Evolutionary conservation across 192 early-diverging fungal species (phyloP), one percentile per base, ranked within the genome.

Genomic region (Spizellomyces punctatus): DNA sequence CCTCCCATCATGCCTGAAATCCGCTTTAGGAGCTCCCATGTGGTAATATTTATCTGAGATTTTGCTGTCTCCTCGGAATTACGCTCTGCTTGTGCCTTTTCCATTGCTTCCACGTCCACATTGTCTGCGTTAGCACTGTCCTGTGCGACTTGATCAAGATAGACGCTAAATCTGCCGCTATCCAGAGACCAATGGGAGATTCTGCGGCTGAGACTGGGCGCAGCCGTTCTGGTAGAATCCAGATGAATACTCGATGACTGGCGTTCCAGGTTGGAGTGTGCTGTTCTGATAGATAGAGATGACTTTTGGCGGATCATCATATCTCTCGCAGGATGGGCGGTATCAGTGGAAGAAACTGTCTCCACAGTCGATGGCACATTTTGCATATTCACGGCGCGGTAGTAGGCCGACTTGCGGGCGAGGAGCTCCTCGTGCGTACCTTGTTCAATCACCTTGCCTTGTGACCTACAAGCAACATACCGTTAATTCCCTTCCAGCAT

Each of bases 381-480:
- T 22, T 56, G 54, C 54, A 7, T 22, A 19, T 56, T n/a, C 22
- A 22, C 54, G 22, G 54, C 54, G n/a, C 86, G 55, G 46, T 83
- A 86, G 69, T 86, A 86, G 14, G 75, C 43, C 21, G 62, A 43
- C 17, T 76, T 60, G n/a, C 54, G 10, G 8, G 19, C 72, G 21
- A 92, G 56, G 19, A 92, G 76, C 60, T 92, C 84, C 41, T 75
- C 46, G 75, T 92, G 90, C 12, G 89, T 82, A 36, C 89, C 89
- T 8, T 80, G 22, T 74, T 91, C 80, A 56, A 56, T 56, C 5
- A 56, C 22, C 7, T 6, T 7, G 22, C 54, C 54, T 19, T 56
- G 27, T 36, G 27, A 0, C 27, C 27, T 36, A 36, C 27, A 36
- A 36, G 27, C 3, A 36, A 36, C 27, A 36, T 3, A 36, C 0